These are phyloP conservation scores for Suillus decipiens DNA, from an alignment of 768 basidiomycete genomes.

Conservation along the genomic window DNA sequence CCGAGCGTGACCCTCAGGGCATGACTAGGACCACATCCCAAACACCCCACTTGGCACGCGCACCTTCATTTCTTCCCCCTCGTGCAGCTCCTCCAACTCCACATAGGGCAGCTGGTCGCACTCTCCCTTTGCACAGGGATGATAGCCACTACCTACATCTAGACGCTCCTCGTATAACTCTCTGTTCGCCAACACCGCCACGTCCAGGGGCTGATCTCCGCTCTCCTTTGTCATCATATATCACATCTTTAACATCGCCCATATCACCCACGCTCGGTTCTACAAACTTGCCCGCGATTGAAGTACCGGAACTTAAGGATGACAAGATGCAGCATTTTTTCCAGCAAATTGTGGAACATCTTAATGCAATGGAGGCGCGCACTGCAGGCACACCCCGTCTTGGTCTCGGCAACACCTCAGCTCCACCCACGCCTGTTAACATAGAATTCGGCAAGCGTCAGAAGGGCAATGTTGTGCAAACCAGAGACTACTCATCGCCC, in stretches of 20 bases:
- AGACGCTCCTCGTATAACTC: constrained; percentile 25
- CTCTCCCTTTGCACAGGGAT: constrained; percentile 14
- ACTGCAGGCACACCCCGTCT: constrained; percentile 31
- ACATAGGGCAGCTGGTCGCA: constrained; percentile 46
- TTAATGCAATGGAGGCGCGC: constrained; percentile 69
- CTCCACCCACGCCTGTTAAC: constrained; percentile 17
- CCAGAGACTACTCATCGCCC: constrained; percentile 42
- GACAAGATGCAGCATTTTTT: constrained; percentile 83
- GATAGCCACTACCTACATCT: constrained; percentile 18
- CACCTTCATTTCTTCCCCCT: constrained; percentile 46
- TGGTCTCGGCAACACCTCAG: constrained; percentile 5
- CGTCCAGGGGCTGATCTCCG: constrained; percentile 18
- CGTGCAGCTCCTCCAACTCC: constrained; percentile 65
- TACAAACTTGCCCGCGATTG: constrained; percentile 44
- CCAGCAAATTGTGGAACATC: constrained; percentile 79
- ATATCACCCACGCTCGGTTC: constrained; percentile 33
- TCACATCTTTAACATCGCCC: constrained; percentile 30
- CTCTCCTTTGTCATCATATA: constrained; percentile 26
- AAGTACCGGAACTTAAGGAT: constrained; percentile 72
- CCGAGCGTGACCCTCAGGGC: constrained; percentile 25
- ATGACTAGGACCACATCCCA: constrained; percentile 28
- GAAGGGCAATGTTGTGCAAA: constrained; percentile 12
- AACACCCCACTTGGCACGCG: constrained; percentile 27
- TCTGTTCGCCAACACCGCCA: constrained; percentile 30
- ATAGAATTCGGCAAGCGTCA: constrained; percentile 23